Evolutionary conservation across 2,329 filamentous ascomycete genomes (phyloP).

Genomic region (Taxawa tesnikishii): DNA sequence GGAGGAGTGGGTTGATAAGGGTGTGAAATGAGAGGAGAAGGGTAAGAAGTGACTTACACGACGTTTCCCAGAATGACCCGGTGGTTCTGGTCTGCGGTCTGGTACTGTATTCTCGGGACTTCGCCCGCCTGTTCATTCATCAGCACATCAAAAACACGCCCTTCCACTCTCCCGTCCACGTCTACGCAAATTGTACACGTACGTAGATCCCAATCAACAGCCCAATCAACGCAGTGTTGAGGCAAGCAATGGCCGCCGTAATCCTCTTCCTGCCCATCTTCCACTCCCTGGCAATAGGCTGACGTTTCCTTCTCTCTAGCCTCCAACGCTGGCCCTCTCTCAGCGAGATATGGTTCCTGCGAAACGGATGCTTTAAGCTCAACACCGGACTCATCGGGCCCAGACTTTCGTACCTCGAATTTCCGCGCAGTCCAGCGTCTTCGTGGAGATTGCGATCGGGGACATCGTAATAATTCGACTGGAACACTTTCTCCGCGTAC

Average conservation of each 20-base stretch:
- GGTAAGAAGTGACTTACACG: constrained; percentile 24
- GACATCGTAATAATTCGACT: constrained; percentile 5
- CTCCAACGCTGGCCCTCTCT: constrained; percentile 25
- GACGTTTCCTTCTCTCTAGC: constrained; percentile 36
- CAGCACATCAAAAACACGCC: constrained; percentile 1
- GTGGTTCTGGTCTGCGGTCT: constrained; percentile 57
- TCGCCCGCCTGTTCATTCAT: constrained; percentile 43
- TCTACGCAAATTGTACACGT: constrained; percentile 10
- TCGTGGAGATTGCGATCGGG: not conserved
- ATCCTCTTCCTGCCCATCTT: constrained; percentile 53
- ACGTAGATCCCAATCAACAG: constrained; percentile 60
- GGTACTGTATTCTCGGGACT: constrained; percentile 69
- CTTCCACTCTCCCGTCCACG: not conserved
- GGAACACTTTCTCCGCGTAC: constrained; percentile 3
- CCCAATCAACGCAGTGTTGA: constrained; percentile 61
- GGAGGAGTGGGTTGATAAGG: not conserved
- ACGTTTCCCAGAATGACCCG: constrained; percentile 62
- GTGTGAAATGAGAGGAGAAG: not conserved
- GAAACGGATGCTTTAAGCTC: constrained; percentile 19
- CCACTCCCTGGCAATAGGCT: constrained; percentile 64
- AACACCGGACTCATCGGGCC: constrained; percentile 4
- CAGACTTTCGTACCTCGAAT: not conserved
- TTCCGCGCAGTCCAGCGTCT: too few species aligned
- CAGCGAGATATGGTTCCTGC: constrained; percentile 20
- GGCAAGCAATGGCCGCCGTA: constrained; percentile 55